Percentiles rank a stretch among this genome's conserved stretches.
phyloP scores from a whole-genome alignment of 2,329 filamentous ascomycete species.

The Calonectria ilicicola region DNA sequence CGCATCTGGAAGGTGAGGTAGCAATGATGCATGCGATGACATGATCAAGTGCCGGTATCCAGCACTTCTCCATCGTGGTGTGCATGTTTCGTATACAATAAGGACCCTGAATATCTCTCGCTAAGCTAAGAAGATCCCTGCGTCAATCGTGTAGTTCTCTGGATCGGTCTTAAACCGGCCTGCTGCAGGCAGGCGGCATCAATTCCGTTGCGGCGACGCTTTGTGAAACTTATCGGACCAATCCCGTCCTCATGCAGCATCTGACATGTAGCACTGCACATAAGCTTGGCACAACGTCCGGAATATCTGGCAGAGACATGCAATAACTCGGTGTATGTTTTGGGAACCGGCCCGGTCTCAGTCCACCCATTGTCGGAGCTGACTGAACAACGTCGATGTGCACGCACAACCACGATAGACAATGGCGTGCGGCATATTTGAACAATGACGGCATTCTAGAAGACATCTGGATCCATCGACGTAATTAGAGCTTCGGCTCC shows the following conservation, averaged over 20 bases:
- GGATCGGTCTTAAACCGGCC: not conserved
- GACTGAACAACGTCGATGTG: not conserved
- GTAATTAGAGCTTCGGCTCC: not conserved
- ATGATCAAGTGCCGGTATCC: conserved; percentile 21
- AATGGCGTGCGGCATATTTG: not conserved
- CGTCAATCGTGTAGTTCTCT: conserved; percentile 17
- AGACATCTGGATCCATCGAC: not conserved
- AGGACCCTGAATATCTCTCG: conserved; percentile 13
- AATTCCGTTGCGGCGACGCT: not conserved
- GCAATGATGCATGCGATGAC: conserved; percentile 12
- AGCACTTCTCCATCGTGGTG: not conserved
- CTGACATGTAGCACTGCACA: conserved; percentile 1
- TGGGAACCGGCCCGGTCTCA: conserved; percentile 6
- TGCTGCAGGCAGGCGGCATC: conserved; percentile 3
- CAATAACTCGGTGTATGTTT: not conserved
- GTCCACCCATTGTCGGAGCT: not conserved
- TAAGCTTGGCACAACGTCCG: conserved; percentile 8
- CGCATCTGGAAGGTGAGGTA: conserved; percentile 15
- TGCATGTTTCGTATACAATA: not conserved
- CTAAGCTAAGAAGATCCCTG: conserved; percentile 12
- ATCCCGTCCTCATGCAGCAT: not conserved
- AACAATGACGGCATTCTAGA: not conserved
- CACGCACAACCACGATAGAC: not conserved
- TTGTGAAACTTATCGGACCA: conserved; percentile 16
- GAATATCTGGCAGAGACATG: not conserved